phyloP scores from a whole-genome alignment of 2,329 filamentous ascomycete genomes.

The Alternaria viburni region DNA sequence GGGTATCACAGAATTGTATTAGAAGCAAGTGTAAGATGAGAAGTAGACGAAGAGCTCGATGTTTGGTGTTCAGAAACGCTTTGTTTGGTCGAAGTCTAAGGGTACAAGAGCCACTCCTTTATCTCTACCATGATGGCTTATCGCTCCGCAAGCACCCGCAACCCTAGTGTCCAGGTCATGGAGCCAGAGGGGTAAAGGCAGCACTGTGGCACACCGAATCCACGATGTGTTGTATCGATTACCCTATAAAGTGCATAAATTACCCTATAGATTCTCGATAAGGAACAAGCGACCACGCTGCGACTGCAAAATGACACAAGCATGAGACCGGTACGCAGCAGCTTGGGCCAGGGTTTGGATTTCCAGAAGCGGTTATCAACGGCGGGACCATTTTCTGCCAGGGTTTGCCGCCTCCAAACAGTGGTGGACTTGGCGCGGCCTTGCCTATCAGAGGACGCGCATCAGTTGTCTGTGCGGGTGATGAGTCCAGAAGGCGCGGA shows the following conservation, averaged over 20 bases:
- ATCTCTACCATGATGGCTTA: conserved; percentile 24
- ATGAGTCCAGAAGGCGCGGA: conserved; percentile 19
- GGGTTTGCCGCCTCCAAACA: conserved; percentile 19
- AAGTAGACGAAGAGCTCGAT: not conserved
- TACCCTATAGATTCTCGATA: conserved; percentile 46
- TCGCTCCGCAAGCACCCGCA: conserved; percentile 33
- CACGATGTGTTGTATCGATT: conserved; percentile 35
- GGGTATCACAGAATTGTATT: conserved; percentile 16
- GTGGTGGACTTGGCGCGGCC: conserved; percentile 12
- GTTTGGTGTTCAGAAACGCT: not conserved
- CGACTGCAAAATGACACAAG: conserved; percentile 35
- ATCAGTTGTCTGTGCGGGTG: conserved; percentile 21
- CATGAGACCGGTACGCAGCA: conserved; percentile 24
- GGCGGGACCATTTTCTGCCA: conserved; percentile 35
- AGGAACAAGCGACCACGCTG: conserved; percentile 24
- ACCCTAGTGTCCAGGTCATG: conserved; percentile 17
- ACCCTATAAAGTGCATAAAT: conserved; percentile 43
- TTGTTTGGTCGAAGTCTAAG: not conserved
- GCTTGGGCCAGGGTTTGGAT: conserved; percentile 31
- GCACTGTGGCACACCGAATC: conserved; percentile 11
- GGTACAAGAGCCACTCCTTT: conserved; percentile 14
- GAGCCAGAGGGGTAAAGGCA: conserved; percentile 18
- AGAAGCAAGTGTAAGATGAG: not conserved
- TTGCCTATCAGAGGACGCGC: conserved; percentile 23
- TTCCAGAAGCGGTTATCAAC: conserved; percentile 41